Base-by-base conservation (phyloP, 192 early-diverging fungal genomes). In the Coemansia sp. region DNA sequence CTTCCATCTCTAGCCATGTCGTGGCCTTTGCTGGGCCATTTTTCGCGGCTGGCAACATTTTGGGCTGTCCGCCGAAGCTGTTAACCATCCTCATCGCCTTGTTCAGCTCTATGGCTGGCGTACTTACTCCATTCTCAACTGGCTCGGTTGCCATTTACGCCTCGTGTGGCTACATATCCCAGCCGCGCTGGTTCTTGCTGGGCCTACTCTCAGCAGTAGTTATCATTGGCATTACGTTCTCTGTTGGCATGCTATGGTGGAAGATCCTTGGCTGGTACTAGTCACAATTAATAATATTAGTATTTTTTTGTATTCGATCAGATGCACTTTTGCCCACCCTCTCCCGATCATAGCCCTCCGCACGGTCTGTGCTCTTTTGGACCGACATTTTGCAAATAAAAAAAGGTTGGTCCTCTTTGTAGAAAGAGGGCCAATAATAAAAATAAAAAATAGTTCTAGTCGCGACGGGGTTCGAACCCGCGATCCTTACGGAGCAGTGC, bases 221-320 rank as follows among this genome's bases (percentile, higher is more conserved):
- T 0, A 85, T 87, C 59, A 43, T 94, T 1, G 21, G 46, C 37
- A 68, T 91, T 0, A 87, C 86, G 62, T 85, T 87, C 26, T 88
- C 90, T 2, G 78, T 89, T 3, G 92, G 92, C 2, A 44, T 91
- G 59, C 13, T 73, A 1, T 94, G 91, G 90, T 92, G 89, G 89
- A 89, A 85, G 66, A 11, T 90, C 6, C 67, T 93, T 19, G 91
- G 88, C 26, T 91, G 88, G 88, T 82, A 76, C 30, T 82, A 66
- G 64, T 0, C 3, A 17, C 43, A 26, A 26, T 26, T 26, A 26
- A 26, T 6, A 14, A 3, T 17, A 21, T 1, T 13, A 8, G 10
- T 49, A 19, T 8, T 9, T 7, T 6, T 21, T 49, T 21, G 46
- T 42, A 42, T 49, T 49, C 46, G 19, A 49, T 49, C 46, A 49